Conservation (phyloP, 2,329 filamentous ascomycete species). For the Fusarium bactridioides region DNA sequence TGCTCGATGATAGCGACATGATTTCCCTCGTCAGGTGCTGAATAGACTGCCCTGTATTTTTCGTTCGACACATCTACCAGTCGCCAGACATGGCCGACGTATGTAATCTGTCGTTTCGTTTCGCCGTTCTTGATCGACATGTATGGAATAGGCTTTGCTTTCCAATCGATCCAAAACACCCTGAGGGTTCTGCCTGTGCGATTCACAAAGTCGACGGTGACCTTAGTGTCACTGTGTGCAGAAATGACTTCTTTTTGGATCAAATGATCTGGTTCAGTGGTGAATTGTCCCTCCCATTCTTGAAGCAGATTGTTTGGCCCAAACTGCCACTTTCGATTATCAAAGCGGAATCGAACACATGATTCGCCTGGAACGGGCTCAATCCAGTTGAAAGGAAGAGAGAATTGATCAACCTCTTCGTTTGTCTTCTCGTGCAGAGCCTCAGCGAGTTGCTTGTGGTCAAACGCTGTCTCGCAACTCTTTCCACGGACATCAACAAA, state of each 20-base stretch:
- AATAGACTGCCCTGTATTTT: constrained; percentile 18
- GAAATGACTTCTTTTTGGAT: constrained; percentile 34
- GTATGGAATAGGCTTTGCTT: constrained; percentile 26
- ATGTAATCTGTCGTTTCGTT: constrained; percentile 27
- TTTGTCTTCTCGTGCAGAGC: constrained; percentile 17
- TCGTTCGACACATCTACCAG: constrained; percentile 20
- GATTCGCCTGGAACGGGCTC: constrained; percentile 15
- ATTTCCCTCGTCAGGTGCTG: constrained; percentile 5
- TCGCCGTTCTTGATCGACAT: constrained; percentile 15
- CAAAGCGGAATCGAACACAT: constrained; percentile 30
- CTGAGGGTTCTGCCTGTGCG: constrained; percentile 26
- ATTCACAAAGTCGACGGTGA: constrained; percentile 39
- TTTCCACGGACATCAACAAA: constrained; percentile 29
- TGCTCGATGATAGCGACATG: constrained; percentile 26
- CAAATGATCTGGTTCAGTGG: not conserved
- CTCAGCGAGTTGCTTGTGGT: constrained; percentile 34
- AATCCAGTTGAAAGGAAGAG: constrained; percentile 38
- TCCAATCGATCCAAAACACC: constrained; percentile 39
- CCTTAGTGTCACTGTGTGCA: not conserved
- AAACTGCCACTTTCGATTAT: constrained; percentile 32
- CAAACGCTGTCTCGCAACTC: constrained; percentile 26
- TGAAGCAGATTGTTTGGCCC: constrained; percentile 14
- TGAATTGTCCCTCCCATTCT: constrained; percentile 31
- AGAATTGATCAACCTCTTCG: not conserved
- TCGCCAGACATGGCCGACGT: constrained; percentile 35